These are phyloP conservation scores for Botrytis fabae DNA, from an alignment of 2,329 filamentous ascomycete genomes.

Conservation along the genomic window DNA sequence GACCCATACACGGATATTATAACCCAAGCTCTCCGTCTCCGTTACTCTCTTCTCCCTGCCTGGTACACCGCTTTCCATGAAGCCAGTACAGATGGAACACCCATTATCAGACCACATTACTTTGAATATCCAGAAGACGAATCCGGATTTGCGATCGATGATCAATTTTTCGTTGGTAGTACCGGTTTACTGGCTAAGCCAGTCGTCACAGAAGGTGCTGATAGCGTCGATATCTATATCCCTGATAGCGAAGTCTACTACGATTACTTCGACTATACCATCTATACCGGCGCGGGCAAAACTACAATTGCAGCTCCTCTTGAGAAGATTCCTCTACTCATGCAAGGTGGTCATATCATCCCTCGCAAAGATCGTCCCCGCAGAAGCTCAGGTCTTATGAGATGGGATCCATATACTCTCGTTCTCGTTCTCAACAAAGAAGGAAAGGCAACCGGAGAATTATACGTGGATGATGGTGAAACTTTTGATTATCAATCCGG, in stretches of 20 bases:
- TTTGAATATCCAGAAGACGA: conserved; percentile 89
- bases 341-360: conserved; percentile 91
- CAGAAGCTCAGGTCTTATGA: conserved; percentile 85
- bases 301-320: conserved; percentile 72
- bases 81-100: conserved; percentile 77
- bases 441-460: conserved; percentile 73
- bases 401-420: conserved; percentile 91
- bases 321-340: conserved; percentile 83
- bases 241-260: conserved; percentile 89
- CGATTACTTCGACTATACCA: conserved; percentile 88
- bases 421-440: conserved; percentile 70
- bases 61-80: conserved; percentile 98
- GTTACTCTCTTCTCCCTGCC: conserved; percentile 84
- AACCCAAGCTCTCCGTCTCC: conserved; percentile 80
- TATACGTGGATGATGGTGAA: conserved; percentile 94
- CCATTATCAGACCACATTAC: conserved; percentile 89
- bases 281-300: conserved; percentile 69
- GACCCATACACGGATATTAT: conserved; percentile 86
- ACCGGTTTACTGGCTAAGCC: conserved; percentile 93
- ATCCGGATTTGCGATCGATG: conserved; percentile 81
- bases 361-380: conserved; percentile 85
- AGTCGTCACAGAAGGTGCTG: conserved; percentile 74
- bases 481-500: conserved; percentile 84
- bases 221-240: conserved; percentile 77
- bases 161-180: conserved; percentile 87